phyloP scores from a whole-genome alignment of 2,329 filamentous ascomycete species.

The Zymoseptoria tritici region DNA sequence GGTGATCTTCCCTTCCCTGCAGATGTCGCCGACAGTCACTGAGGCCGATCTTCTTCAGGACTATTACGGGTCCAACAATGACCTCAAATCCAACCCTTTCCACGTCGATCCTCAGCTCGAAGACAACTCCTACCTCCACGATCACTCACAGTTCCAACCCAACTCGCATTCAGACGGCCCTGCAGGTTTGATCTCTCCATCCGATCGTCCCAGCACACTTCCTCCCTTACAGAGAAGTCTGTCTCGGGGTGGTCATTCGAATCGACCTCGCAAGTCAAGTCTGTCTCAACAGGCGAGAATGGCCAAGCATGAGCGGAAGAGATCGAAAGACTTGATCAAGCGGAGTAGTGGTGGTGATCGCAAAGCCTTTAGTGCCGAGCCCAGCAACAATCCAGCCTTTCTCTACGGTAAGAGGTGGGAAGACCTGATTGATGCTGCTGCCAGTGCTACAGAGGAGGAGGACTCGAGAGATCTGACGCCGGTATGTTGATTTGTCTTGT shows the following conservation, averaged over 20 bases:
- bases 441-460: conserved; percentile 87
- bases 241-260: conserved; percentile 46
- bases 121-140: conserved; percentile 46
- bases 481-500: conserved; percentile 48
- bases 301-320: conserved; percentile 71
- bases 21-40: conserved; percentile 30
- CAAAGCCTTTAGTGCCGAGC: conserved; percentile 82
- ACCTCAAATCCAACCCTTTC: conserved; percentile 26
- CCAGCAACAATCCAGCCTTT: conserved; percentile 61
- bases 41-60: conserved; percentile 33
- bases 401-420: conserved; percentile 86
- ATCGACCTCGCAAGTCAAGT: conserved; percentile 75
- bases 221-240: conserved; percentile 72
- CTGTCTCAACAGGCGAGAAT: conserved; percentile 71
- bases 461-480: conserved; percentile 75
- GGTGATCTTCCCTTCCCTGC: conserved; percentile 28
- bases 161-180: conserved; percentile 42
- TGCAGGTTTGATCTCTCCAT: conserved; percentile 71
- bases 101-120: conserved; percentile 45
- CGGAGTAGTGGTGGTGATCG: conserved; percentile 66
- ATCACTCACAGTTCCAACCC: conserved; percentile 40
- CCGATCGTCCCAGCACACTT: conserved; percentile 78
- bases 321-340: conserved; percentile 66
- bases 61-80: conserved; percentile 36
- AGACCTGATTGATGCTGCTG: conserved; percentile 88